These are phyloP conservation scores for Evansstolkia leycettana DNA, from an alignment of 495 filamentous ascomycete species.

Conservation along the genomic window DNA sequence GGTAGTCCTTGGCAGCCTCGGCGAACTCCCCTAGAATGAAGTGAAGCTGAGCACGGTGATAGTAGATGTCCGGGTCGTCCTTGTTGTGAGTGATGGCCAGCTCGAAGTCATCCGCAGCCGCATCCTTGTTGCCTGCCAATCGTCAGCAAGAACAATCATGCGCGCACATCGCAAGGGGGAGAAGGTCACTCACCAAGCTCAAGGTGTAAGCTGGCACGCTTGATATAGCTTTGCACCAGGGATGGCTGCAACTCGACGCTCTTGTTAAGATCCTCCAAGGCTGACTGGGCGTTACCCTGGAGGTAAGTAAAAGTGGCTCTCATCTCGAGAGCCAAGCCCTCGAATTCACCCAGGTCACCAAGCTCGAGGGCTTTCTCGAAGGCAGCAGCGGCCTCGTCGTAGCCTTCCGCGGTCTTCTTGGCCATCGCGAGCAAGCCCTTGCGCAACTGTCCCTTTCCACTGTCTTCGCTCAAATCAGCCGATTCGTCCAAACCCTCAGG, in stretches of 20 bases:
- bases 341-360: slow-evolving; percentile 62
- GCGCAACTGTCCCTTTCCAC: slow-evolving; percentile 73
- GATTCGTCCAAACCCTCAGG: slow-evolving; percentile 75
- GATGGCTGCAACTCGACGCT: slow-evolving; percentile 80
- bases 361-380: slow-evolving; percentile 83
- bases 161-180: not conserved
- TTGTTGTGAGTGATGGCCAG: slow-evolving; percentile 74
- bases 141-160: slow-evolving; percentile 7
- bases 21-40: slow-evolving; percentile 93
- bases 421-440: slow-evolving; percentile 69
- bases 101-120: slow-evolving; percentile 78
- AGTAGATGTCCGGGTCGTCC: slow-evolving; percentile 94
- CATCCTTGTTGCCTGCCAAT: slow-evolving; percentile 63
- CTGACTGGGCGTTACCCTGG: slow-evolving; percentile 71
- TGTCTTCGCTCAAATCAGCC: slow-evolving; percentile 60
- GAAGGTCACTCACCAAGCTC: slow-evolving; percentile 60
- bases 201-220: slow-evolving; percentile 94
- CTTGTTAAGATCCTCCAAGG: slow-evolving; percentile 74
- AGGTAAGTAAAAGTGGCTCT: slow-evolving; percentile 92
- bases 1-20: slow-evolving; percentile 94
- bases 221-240: slow-evolving; percentile 94
- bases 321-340: slow-evolving; percentile 90
- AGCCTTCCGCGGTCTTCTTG: slow-evolving; percentile 77
- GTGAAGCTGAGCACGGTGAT: slow-evolving; percentile 96
- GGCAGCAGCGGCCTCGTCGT: slow-evolving; percentile 69